Percentiles rank a stretch among this genome's conserved stretches.
phyloP scores from a whole-genome alignment of 2,329 filamentous ascomycete genomes.

The Microcera coccophila region DNA sequence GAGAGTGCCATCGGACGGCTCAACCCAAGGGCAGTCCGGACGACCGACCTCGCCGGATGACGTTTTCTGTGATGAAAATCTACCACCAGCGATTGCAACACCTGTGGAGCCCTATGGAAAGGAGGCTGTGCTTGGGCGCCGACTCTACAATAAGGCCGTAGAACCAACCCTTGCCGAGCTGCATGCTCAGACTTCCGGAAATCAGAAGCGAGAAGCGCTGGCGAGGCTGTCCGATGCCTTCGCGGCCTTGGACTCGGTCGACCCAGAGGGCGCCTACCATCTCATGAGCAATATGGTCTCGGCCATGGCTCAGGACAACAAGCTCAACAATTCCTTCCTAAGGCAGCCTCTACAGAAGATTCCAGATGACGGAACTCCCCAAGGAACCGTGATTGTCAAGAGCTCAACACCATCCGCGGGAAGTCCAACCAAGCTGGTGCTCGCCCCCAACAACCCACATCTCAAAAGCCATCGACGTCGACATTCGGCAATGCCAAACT shows the following conservation, averaged over 20 bases:
- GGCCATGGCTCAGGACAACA: constrained; percentile 66
- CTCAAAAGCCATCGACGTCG: constrained; percentile 72
- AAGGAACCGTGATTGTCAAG: constrained; percentile 57
- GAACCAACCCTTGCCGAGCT: constrained; percentile 82
- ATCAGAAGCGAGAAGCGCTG: constrained; percentile 74
- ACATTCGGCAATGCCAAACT: constrained; percentile 43
- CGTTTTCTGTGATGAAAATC: constrained; percentile 59
- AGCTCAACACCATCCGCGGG: constrained; percentile 39
- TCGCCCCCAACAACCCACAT: constrained; percentile 81
- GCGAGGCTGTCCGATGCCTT: constrained; percentile 82
- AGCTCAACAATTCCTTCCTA: constrained; percentile 53
- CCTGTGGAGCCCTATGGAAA: constrained; percentile 63
- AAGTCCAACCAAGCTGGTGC: constrained; percentile 62
- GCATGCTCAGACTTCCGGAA: constrained; percentile 68
- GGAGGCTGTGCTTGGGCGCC: constrained; percentile 76
- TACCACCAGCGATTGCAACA: constrained; percentile 44
- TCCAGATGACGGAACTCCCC: constrained; percentile 44
- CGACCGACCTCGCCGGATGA: constrained; percentile 38
- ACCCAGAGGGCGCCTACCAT: constrained; percentile 87
- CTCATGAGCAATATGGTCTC: constrained; percentile 74
- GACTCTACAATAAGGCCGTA: constrained; percentile 75
- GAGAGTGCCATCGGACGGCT: constrained; percentile 71
- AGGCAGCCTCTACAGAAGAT: constrained; percentile 38
- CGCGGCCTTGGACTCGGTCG: constrained; percentile 75
- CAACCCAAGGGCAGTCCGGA: constrained; percentile 39